Conservation (phyloP, 1,284 basidiomycete species). For the Fomitopsis schrenkii region DNA sequence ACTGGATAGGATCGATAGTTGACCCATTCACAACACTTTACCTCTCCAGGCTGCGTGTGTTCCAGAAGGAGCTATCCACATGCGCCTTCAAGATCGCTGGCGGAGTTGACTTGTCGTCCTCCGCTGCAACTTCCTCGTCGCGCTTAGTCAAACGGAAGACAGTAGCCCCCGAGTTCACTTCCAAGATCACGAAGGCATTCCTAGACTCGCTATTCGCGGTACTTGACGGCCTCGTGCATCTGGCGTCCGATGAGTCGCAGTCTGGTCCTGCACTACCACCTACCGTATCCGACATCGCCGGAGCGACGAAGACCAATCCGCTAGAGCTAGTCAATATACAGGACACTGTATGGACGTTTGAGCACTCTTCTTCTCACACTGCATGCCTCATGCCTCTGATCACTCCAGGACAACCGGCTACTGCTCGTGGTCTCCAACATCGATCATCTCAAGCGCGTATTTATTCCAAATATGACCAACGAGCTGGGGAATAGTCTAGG, state of each 20-base stretch:
- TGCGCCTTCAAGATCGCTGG: slow-evolving; percentile 83
- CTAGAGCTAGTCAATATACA: slow-evolving; percentile 56
- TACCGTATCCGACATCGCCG: slow-evolving; percentile 24
- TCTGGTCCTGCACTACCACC: slow-evolving; percentile 37
- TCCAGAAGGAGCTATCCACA: slow-evolving; percentile 81
- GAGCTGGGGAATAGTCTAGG: slow-evolving; percentile 81
- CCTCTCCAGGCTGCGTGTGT: slow-evolving; percentile 74
- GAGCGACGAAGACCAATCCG: slow-evolving; percentile 37
- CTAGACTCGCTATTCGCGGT: slow-evolving; percentile 87
- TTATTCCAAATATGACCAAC: slow-evolving; percentile 78
- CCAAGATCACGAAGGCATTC: slow-evolving; percentile 84
- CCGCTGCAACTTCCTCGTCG: slow-evolving; percentile 33
- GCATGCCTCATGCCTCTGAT: not conserved
- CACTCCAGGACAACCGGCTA: slow-evolving; percentile 77
- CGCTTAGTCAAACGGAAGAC: slow-evolving; percentile 54
- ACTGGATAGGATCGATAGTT: slow-evolving; percentile 67
- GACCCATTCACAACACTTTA: slow-evolving; percentile 61
- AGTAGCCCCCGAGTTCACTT: slow-evolving; percentile 52
- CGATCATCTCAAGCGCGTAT: slow-evolving; percentile 62
- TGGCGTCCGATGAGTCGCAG: slow-evolving; percentile 77
- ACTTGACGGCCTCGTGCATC: slow-evolving; percentile 83
- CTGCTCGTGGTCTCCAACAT: slow-evolving; percentile 92
- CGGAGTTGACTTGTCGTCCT: slow-evolving; percentile 59
- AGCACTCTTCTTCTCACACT: not conserved
- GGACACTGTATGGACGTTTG: slow-evolving; percentile 47